Evolutionary conservation across 1,284 basidiomycete genomes (phyloP), one percentile per base, ranked within the genome.

Genomic region (Trichosporon coremiiforme): DNA sequence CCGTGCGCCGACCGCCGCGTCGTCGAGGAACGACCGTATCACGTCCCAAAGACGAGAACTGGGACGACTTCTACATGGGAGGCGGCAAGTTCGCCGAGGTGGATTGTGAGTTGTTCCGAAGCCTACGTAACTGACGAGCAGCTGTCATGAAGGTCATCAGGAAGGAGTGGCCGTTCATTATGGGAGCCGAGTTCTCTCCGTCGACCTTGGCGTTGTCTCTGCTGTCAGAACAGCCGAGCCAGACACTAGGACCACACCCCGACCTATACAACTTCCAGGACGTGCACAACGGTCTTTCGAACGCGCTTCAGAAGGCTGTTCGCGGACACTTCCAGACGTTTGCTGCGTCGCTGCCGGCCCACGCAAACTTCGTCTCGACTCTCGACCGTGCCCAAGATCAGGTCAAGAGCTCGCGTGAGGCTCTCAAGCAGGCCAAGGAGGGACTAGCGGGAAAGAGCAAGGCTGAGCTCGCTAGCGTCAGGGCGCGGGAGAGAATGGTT

Each of bases 301-400:
- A 73, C 0, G 77, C 80, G 0, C 76, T 85, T 0, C 82, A 83
- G 66, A 73, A 77, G n/a, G 79, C 83, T 15, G 83, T 83, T 55
- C 76, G 84, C 90, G 91, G 90, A 75, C 90, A 96, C 79, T 96
- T 95, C 79, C 90, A 95, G 83, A 90, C 94, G 0, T 98, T 97
- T 81, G 94, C 94, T 41, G 90, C 92, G 35, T 90, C 93, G 0
- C 86, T 98, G 12, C 93, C 94, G 1, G 93, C 94, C 72, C 95
- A 98, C 79, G 87, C 91, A 4, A 87, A 89, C 13, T 86, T 96
- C 20, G 77, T 94, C 50, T 87, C 84, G 65, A 90, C 92, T 68
- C 86, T 96, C 2, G 86, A 85, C 10, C 87, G 88, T 35, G 88
- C 91, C 2, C 92, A 94, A 81, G 83, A 85, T 1, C 91, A 95